Base-by-base conservation (phyloP, 352 stramenopile species). In the Phytophthora uliginosa region DNA sequence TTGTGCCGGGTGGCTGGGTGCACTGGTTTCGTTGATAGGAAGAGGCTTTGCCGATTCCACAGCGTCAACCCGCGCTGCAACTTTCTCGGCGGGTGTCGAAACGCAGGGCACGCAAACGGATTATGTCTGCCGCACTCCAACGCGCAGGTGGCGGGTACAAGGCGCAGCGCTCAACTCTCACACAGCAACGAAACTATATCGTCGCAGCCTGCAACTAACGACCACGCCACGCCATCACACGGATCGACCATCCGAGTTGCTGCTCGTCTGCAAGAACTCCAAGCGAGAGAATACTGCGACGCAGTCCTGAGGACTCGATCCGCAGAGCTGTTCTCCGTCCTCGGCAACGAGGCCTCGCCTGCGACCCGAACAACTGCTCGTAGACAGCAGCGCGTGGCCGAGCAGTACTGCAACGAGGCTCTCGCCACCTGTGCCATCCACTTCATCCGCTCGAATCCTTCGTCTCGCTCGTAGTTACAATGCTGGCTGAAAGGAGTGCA, bases 251-350 rank as follows among this genome's bases (percentile, higher is more conserved):
- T n/a, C n/a, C n/a, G n/a, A n/a, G n/a, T n/a, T n/a, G n/a, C 40
- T 22, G 28, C 63, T 36, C 38, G 45, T 10, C 63, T 59, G 22
- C 63, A 64, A 45, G 54, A 70, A 26, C 18, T 64, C 28, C 63
- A 59, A 34, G 54, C 63, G 4, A 47, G 38, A 18, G 31, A 59
- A 24, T 71, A 71, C 33, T 65, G 54, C 33, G 63, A 71, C 17
- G 38, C 22, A 0, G n/a, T 20, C 7, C 13, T 65, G 15, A 31
- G 31, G 2, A 45, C 24, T 20, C 42, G 45, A 52, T 59, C 63
- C 34, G 33, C 42, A 17, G 54, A 71, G 12, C 34, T 65, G 45
- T 31, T 65, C 18, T 56, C 54, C 40, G 33, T 70, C 28, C 22
- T 63, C 40, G 31, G 34, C 26, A 12, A 24, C 33, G 31, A 53